phyloP scores from a whole-genome alignment of 768 basidiomycete species.

The Tulasnella sp. region DNA sequence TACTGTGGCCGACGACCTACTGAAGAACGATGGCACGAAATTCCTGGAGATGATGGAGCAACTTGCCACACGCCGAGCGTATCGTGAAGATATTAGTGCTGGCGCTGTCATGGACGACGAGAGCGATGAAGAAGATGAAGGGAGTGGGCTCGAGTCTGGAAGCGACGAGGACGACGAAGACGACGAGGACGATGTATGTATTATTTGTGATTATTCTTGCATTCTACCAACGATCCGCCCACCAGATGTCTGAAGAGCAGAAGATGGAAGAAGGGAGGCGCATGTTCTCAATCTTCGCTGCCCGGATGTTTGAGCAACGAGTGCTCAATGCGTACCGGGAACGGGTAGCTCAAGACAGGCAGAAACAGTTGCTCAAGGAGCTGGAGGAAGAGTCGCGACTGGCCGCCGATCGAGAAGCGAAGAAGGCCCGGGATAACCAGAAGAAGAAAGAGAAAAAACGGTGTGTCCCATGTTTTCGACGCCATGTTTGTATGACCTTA shows the following conservation, averaged over 20 bases:
- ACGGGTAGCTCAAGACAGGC: conserved; percentile 90
- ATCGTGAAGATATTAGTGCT: conserved; percentile 65
- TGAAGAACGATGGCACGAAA: conserved; percentile 98
- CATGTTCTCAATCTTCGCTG: conserved; percentile 99
- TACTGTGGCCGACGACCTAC: conserved; percentile 94
- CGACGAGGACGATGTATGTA: conserved; percentile 41
- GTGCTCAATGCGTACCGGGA: conserved; percentile 94
- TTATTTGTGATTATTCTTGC: neutral
- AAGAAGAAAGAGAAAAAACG: conserved; percentile 99
- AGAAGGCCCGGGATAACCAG: conserved; percentile 87
- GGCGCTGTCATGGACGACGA: conserved; percentile 45
- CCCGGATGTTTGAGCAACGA: conserved; percentile 98
- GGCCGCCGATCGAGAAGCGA: conserved; percentile 76
- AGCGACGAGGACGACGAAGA: conserved; percentile 58
- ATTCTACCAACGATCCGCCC: neutral
- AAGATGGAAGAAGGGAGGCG: conserved; percentile 99
- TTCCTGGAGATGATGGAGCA: conserved; percentile 99
- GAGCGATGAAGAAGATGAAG: conserved; percentile 46
- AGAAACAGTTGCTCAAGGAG: conserved; percentile 83
- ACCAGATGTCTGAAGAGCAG: conserved; percentile 53
- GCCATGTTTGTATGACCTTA: neutral
- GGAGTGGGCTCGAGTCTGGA: conserved; percentile 48
- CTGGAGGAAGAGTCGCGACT: conserved; percentile 90
- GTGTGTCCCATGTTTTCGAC: conserved; percentile 33
- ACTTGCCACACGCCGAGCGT: conserved; percentile 85